Evolutionary conservation across 805 yeast species (phyloP), one percentile per base, ranked within the genome.

Genomic region (Yarrowia sp.): DNA sequence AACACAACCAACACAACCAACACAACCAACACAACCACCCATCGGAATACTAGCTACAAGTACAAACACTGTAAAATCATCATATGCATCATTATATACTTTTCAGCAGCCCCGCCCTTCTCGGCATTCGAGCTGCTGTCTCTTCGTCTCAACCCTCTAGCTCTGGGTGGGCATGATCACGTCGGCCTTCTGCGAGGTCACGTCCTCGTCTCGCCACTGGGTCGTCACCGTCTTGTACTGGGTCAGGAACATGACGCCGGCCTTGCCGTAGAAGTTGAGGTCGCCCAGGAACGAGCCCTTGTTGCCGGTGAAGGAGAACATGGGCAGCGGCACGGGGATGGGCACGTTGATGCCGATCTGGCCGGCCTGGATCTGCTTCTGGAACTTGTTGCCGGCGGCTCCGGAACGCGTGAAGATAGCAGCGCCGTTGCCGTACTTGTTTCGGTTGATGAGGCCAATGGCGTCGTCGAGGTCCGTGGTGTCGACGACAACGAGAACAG

Each of bases 321-420:
- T 84, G 64, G 92, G 91, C 72, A 87, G 76, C 55, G 92, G 92
- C 18, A 86, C 92, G 5, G 92, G 92, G 65, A 86, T 87, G 14
- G 92, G 91, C 35, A 86, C 90, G 68, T 86, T 86, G 67, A 86
- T 79, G 62, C 92, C 92, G 56, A 86, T 88, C 74, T 86, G 91
- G 31, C 92, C 92, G 62, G 86, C 84, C 63, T 85, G 87, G 65
- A 86, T 82, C 66, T 83, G 79, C 74, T 80, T 83, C 71, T 81
- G 85, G 77, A 87, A 86, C 71, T 83, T 82, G 73, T 85, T 86
- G 4, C 88, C 87, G n/a, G 81, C 77, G 21, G 87, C 76, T 12
- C 92, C 92, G 0, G 87, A 82, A 32, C 80, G 77, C 14, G 92
- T 86, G 78, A 86, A 87, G 64, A 86, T 73, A 3, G 90, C 80